These are phyloP conservation scores for Solanum rostratum DNA, from an alignment of 257 asterid genomes.

Conservation along the genomic window DNA sequence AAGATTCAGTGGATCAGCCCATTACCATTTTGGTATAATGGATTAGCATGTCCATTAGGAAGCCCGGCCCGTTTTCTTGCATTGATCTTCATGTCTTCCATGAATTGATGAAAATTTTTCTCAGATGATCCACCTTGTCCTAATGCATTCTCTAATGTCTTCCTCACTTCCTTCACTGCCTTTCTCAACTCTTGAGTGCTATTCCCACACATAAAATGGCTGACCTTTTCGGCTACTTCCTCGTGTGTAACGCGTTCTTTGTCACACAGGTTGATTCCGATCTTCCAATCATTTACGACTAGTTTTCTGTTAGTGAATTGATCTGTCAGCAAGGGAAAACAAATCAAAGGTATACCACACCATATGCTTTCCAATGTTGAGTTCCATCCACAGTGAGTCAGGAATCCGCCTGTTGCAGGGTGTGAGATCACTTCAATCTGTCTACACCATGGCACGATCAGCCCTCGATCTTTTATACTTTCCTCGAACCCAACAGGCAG, in stretches of 20 bases:
- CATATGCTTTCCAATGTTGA: constrained; percentile 59
- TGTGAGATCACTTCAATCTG: constrained; percentile 55
- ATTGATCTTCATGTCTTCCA: constrained; percentile 34
- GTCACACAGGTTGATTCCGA: constrained; percentile 52
- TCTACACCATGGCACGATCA: constrained; percentile 56
- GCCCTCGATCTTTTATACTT: constrained; percentile 21
- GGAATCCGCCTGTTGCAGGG: constrained; percentile 49
- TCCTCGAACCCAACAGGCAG: constrained; percentile 33
- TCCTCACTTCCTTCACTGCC: constrained; percentile 33
- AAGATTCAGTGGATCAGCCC: background rate
- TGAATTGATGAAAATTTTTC: constrained; percentile 27
- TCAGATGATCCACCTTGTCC: constrained; percentile 46
- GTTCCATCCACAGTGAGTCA: constrained; percentile 81
- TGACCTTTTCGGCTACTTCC: constrained; percentile 42
- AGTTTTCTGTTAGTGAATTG: constrained; percentile 60
- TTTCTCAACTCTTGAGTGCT: constrained; percentile 24
- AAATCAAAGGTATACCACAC: constrained; percentile 42
- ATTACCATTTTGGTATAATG: background rate
- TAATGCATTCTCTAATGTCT: constrained; percentile 37
- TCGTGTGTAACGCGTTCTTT: constrained; percentile 19
- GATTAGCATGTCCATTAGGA: constrained; percentile 3
- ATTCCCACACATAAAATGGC: constrained; percentile 33
- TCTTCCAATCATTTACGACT: constrained; percentile 67
- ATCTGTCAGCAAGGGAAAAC: constrained; percentile 57
- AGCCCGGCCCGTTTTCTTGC: constrained; percentile 23